Percentiles rank a stretch among this genome's conserved stretches.
phyloP scores from a whole-genome alignment of 805 yeast genomes.

The Kluyveromyces dobzhanskii region DNA sequence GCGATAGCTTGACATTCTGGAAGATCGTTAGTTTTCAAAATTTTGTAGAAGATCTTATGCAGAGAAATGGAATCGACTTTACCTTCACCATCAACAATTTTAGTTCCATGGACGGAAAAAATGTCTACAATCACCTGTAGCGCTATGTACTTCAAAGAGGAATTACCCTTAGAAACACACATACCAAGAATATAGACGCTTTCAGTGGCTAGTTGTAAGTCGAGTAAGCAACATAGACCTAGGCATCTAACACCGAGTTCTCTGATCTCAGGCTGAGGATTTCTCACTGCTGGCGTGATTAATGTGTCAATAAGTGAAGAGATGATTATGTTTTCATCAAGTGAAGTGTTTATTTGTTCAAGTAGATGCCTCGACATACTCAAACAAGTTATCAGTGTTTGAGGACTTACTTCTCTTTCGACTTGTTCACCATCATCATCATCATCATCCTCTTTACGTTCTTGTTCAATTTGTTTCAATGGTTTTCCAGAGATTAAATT shows the following conservation, averaged over 20 bases:
- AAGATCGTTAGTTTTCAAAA: slow-evolving; percentile 45
- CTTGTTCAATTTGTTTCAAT: slow-evolving; percentile 11
- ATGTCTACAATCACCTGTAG: slow-evolving; percentile 71
- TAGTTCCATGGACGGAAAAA: slow-evolving; percentile 65
- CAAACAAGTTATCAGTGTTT: slow-evolving; percentile 53
- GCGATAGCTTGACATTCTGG: slow-evolving; percentile 70
- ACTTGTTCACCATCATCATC: slow-evolving; percentile 17
- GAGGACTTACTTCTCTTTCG: slow-evolving; percentile 30
- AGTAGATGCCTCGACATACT: slow-evolving; percentile 61
- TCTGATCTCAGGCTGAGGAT: slow-evolving; percentile 44
- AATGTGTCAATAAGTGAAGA: slow-evolving; percentile 67
- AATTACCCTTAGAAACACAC: slow-evolving; percentile 60
- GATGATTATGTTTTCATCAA: slow-evolving; percentile 56
- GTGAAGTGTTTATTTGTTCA: slow-evolving; percentile 55
- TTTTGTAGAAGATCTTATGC: slow-evolving; percentile 61
- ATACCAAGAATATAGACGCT: slow-evolving; percentile 60
- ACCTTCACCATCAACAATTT: slow-evolving; percentile 53
- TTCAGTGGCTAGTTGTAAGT: slow-evolving; percentile 53
- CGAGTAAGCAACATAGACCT: slow-evolving; percentile 72
- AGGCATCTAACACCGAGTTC: slow-evolving; percentile 65
- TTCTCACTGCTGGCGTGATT: slow-evolving; percentile 69
- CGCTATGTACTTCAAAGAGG: slow-evolving; percentile 51
- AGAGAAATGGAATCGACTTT: slow-evolving; percentile 58
- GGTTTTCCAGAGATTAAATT: slow-evolving; percentile 26
- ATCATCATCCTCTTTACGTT: slow-evolving; percentile 11